Evolutionary conservation across 2,329 filamentous ascomycete genomes (phyloP), one percentile per base, ranked within the genome.

Genomic region (Monosporascus sp.): DNA sequence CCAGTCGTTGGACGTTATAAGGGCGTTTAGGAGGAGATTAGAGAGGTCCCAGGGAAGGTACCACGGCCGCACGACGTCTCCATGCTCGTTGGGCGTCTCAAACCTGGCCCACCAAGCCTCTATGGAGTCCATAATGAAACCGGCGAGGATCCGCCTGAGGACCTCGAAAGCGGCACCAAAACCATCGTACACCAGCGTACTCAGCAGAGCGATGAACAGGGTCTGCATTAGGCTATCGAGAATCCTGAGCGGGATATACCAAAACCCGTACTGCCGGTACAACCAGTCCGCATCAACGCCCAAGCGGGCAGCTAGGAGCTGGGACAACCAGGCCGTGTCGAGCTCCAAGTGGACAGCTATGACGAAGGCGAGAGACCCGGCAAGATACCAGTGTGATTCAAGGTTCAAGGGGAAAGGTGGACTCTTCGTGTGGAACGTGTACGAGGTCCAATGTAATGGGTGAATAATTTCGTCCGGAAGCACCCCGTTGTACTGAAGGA

Each of bases 141-240:
- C 19, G 6, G 47, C 37, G 9, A 48, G 5, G 0, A 3, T 1
- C 7, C 37, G 37, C n/a, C 56, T 52, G 3, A 41, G 4, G 3
- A 44, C 7, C 27, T 55, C 52, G 17, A 55, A 2, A 11, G 55
- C 3, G 19, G 53, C 59, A 3, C 57, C 61, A 14, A 55, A 0
- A 6, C 62, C 35, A 27, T 65, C 63, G 46, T 61, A 63, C 17
- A 31, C 26, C 1, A 64, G 9, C 4, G 60, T 65, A 51, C 61
- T 65, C 7, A 57, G 16, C 9, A 64, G 43, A 3, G 62, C 53
- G 19, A 59, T 51, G 2, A 49, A 52, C 31, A 64, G 38, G 7
- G 58, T 58, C 27, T 55, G 40, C n/a, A 55, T 16, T 16, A 51
- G 55, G 44, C 44, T 56, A 43, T 44, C 53, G 6, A 50, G 37